Conservation (phyloP, 371 early-diverging fungal species). For the Mortierella sp. region DNA sequence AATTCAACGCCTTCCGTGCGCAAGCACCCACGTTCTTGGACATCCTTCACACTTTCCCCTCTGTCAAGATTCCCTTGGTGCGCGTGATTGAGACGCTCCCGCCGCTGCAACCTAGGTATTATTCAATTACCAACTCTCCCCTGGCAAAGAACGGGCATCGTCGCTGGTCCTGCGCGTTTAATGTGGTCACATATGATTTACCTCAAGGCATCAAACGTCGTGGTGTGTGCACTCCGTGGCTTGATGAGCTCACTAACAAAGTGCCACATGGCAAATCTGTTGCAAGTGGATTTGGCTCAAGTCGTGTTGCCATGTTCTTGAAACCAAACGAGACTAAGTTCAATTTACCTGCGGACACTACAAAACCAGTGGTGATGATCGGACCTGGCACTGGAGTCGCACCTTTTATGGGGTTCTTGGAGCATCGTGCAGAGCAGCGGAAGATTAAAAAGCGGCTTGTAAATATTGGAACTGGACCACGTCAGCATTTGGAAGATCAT, state of each 20-base stretch:
- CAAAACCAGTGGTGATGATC: conserved; percentile 94
- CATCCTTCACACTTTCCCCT: conserved; percentile 82
- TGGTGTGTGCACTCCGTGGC: conserved; percentile 88
- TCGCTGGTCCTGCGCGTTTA: conserved; percentile 83
- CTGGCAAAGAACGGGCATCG: conserved; percentile 58
- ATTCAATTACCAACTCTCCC: conserved; percentile 85
- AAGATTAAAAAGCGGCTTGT: conserved; percentile 60
- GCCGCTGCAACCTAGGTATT: conserved; percentile 87
- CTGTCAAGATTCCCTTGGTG: conserved; percentile 69
- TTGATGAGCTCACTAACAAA: conserved; percentile 70
- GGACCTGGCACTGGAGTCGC: conserved; percentile 99
- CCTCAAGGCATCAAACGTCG: conserved; percentile 62
- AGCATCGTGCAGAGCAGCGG: conserved; percentile 79
- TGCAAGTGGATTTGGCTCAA: conserved; percentile 15
- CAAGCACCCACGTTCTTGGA: conserved; percentile 82
- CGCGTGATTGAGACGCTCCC: conserved; percentile 84
- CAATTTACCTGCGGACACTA: conserved; percentile 82
- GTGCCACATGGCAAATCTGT: conserved; percentile 46
- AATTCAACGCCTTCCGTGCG: conserved; percentile 74
- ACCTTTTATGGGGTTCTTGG: conserved; percentile 95
- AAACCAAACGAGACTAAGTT: conserved; percentile 68
- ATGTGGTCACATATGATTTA: conserved; percentile 82
- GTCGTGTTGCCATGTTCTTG: conserved; percentile 29
- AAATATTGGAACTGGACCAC: conserved; percentile 36
- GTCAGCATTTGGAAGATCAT: conserved; percentile 38